A percentile compares a stretch with the other conserved stretches of the same genome.
These are phyloP conservation scores for Raffaelea ambrosiae DNA, from an alignment of 2,329 filamentous ascomycete species.

Conservation along the genomic window DNA sequence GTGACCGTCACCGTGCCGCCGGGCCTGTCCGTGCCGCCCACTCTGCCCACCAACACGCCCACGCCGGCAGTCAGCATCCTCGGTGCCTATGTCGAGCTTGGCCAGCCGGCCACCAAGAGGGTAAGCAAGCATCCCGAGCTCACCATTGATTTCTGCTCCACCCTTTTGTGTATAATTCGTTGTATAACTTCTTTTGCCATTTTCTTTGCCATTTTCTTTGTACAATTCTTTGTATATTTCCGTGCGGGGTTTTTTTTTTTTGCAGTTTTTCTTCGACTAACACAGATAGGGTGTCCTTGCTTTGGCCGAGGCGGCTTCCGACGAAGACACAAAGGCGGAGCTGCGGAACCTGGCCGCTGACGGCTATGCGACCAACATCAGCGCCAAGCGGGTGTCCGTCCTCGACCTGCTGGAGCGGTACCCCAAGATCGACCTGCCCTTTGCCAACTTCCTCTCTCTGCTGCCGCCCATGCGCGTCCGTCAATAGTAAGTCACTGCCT, in stretches of 20 bases:
- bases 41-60: slow-evolving; percentile 45
- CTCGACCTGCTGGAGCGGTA: slow-evolving; percentile 63
- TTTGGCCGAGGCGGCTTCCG: slow-evolving; percentile 20
- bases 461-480: slow-evolving; percentile 69
- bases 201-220: not conserved
- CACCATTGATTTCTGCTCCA: too few species aligned
- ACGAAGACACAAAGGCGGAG: slow-evolving; percentile 20
- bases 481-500: slow-evolving; percentile 52
- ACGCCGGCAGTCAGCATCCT: slow-evolving; percentile 57
- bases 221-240: too few species aligned
- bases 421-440: slow-evolving; percentile 48
- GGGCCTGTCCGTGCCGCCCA: slow-evolving; percentile 15
- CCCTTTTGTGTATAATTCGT: too few species aligned
- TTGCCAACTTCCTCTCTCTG: slow-evolving; percentile 61
- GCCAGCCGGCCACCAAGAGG: slow-evolving; percentile 63
- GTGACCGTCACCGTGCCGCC: slow-evolving; percentile 40
- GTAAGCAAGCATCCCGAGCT: too few species aligned
- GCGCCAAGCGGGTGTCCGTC: slow-evolving; percentile 51
- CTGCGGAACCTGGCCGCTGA: slow-evolving; percentile 40
- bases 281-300: slow-evolving; percentile 26
- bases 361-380: slow-evolving; percentile 37
- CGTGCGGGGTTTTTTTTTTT: not conserved
- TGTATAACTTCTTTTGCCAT: not conserved
- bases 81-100: slow-evolving; percentile 63
- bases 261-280: slow-evolving; percentile 10